Evolutionary conservation across 305 asterid species (phyloP).

Genomic region (Fraxinus albicans): DNA sequence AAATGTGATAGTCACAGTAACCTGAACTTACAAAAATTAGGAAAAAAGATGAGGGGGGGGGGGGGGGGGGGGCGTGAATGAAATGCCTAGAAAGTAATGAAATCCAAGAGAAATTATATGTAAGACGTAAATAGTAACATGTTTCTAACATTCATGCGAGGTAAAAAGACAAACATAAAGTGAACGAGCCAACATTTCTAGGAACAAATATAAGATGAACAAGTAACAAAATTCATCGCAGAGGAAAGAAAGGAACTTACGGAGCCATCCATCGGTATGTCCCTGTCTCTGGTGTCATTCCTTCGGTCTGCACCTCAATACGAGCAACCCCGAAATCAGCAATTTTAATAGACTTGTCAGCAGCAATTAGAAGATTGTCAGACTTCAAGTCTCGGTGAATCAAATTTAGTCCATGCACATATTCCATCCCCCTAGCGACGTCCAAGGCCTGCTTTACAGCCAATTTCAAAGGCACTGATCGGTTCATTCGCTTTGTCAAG

Average conservation of each 20-base stretch:
- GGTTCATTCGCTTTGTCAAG: constrained; percentile 77
- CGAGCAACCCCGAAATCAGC: constrained; percentile 99
- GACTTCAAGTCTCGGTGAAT: constrained; percentile 93
- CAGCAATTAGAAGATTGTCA: constrained; percentile 87
- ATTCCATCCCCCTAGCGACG: constrained; percentile 96
- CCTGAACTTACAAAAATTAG: too few relatives aligned
- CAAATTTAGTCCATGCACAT: constrained; percentile 82
- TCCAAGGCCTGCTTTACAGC: constrained; percentile 98
- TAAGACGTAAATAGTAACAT: neutral
- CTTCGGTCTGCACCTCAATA: constrained; percentile 96
- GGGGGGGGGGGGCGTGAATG: neutral
- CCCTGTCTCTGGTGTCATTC: constrained; percentile 99
- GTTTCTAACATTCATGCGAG: neutral
- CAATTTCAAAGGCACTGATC: constrained; percentile 84
- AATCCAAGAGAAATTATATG: neutral
- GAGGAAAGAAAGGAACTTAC: constrained; percentile 46
- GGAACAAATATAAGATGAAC: constrained; percentile 1
- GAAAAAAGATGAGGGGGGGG: neutral
- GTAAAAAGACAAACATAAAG: neutral
- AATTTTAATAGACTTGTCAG: constrained; percentile 89
- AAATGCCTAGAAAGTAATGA: neutral
- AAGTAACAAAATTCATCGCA: neutral
- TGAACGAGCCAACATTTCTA: neutral
- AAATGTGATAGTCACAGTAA: neutral
- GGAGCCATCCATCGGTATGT: constrained; percentile 99